Conservation (phyloP, 345 rosid species). For the Conringia planisiliqua region DNA sequence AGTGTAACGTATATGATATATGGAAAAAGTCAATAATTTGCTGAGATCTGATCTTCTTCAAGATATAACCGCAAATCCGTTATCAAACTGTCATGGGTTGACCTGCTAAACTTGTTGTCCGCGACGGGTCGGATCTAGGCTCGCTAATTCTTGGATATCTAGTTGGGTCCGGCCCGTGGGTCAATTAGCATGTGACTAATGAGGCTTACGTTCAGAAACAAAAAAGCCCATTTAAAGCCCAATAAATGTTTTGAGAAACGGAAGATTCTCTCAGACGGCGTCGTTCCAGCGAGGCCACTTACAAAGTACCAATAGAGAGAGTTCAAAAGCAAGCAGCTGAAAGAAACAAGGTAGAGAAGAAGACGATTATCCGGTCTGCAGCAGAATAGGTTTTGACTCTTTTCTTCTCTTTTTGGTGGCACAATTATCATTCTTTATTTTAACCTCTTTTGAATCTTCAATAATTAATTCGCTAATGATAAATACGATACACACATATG, state of each 20-base stretch:
- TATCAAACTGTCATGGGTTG: too few relatives aligned
- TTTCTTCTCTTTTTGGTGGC: not conserved
- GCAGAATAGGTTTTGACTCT: constrained; percentile 9
- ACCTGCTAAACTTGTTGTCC: too few relatives aligned
- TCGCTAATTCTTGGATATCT: too few relatives aligned
- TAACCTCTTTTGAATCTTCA: not conserved
- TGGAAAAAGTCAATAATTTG: too few relatives aligned
- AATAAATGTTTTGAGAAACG: not conserved
- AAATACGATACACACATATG: not conserved
- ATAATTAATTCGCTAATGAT: not conserved
- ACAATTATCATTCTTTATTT: not conserved
- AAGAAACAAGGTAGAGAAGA: not conserved
- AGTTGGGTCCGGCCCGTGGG: too few relatives aligned
- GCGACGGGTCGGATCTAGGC: too few relatives aligned
- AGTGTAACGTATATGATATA: too few relatives aligned
- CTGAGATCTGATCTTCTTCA: too few relatives aligned
- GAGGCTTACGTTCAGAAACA: not conserved
- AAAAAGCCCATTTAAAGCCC: not conserved
- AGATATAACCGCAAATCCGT: too few relatives aligned
- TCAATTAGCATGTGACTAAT: too few relatives aligned
- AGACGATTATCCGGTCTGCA: not conserved
- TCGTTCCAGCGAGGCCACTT: not conserved
- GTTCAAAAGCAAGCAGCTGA: not conserved
- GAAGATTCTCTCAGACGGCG: not conserved
- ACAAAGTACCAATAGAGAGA: not conserved